Evolutionary conservation across 2,329 filamentous ascomycete species (phyloP).

Genomic region (Aciculosporium take): DNA sequence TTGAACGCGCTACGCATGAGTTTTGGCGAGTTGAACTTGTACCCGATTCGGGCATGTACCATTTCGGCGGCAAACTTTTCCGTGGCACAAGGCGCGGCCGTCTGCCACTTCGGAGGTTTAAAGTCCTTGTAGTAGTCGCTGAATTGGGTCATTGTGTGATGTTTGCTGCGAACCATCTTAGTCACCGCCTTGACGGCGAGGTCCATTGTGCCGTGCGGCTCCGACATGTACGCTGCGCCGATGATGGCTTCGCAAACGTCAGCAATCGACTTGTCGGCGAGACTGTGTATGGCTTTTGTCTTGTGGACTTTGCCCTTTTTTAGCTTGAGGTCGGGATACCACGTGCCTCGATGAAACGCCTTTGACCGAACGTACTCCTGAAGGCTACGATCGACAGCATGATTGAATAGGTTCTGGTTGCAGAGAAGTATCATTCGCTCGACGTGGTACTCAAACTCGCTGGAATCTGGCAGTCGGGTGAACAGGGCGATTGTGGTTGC

Average conservation of each 20-base stretch:
- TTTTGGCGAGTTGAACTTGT: conserved; percentile 58
- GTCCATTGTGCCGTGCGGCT: conserved; percentile 30
- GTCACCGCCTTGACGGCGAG: conserved; percentile 50
- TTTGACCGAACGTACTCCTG: conserved; percentile 71
- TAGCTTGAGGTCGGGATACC: conserved; percentile 75
- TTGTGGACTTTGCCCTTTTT: conserved; percentile 53
- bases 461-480: conserved; percentile 57
- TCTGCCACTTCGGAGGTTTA: conserved; percentile 56
- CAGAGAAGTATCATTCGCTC: conserved; percentile 82
- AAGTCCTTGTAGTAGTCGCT: conserved; percentile 61
- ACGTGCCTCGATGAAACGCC: conserved; percentile 65
- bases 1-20: conserved; percentile 75
- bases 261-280: conserved; percentile 82
- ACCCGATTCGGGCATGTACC: conserved; percentile 43
- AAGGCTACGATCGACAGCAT: conserved; percentile 50
- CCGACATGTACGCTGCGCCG: conserved; percentile 58
- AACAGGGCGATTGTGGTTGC: conserved; percentile 82
- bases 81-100: conserved; percentile 42
- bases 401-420: conserved; percentile 78
- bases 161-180: conserved; percentile 51
- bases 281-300: conserved; percentile 37
- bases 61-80: conserved; percentile 55
- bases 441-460: conserved; percentile 81
- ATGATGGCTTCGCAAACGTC: conserved; percentile 93
- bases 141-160: conserved; percentile 57